Evolutionary conservation across 305 asterid genomes (phyloP).

Genomic region (Fraxinus floribunda): DNA sequence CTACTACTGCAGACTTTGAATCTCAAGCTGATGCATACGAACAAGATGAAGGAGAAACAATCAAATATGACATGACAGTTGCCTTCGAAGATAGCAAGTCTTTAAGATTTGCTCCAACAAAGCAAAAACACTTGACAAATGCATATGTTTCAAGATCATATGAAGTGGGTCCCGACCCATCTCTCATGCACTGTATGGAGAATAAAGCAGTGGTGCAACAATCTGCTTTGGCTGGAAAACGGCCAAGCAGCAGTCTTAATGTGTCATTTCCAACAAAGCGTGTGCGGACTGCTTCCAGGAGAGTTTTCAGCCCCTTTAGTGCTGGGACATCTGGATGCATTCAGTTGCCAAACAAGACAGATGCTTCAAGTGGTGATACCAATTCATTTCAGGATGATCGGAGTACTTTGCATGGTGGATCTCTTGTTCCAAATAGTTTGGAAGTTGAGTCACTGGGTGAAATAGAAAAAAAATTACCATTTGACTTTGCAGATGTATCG

Average conservation of each 20-base stretch:
- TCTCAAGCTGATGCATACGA: slow-evolving; percentile 51
- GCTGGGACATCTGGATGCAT: slow-evolving; percentile 61
- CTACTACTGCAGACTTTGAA: slow-evolving; percentile 48
- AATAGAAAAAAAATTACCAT: slow-evolving; percentile 56
- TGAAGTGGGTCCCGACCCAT: slow-evolving; percentile 49
- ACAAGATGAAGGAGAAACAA: slow-evolving; percentile 78
- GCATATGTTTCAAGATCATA: slow-evolving; percentile 52
- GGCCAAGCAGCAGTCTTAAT: slow-evolving; percentile 60
- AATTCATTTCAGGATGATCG: slow-evolving; percentile 88
- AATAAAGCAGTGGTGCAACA: slow-evolving; percentile 50
- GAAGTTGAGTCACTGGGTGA: slow-evolving; percentile 70
- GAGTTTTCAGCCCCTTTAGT: slow-evolving; percentile 50
- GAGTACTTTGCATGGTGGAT: slow-evolving; percentile 63
- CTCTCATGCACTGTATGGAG: slow-evolving; percentile 50
- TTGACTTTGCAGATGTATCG: slow-evolving; percentile 61
- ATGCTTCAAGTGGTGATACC: slow-evolving; percentile 90
- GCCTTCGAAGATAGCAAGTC: slow-evolving; percentile 53
- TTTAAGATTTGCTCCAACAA: slow-evolving; percentile 57
- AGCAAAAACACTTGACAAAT: slow-evolving; percentile 49
- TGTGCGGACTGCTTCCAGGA: slow-evolving; percentile 69
- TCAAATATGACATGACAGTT: slow-evolving; percentile 47
- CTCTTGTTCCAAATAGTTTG: slow-evolving; percentile 46
- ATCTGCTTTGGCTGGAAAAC: slow-evolving; percentile 45
- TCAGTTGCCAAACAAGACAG: slow-evolving; percentile 63
- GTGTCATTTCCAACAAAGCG: slow-evolving; percentile 83